Base-by-base conservation (phyloP, 2,329 filamentous ascomycete genomes). In the Talaromyces sp. region DNA sequence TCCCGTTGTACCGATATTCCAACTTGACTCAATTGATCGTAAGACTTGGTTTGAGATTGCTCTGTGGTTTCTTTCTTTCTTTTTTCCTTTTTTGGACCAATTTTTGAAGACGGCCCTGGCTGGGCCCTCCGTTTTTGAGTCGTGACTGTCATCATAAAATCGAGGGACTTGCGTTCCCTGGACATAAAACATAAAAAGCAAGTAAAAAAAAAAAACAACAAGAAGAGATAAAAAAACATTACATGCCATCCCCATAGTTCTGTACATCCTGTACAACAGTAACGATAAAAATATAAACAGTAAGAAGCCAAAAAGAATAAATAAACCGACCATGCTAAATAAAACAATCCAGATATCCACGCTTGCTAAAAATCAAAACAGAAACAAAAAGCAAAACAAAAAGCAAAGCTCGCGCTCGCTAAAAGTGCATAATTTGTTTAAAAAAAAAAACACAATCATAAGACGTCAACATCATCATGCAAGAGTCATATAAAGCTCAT, bases 391-490 rank as follows among this genome's bases (percentile, higher is more conserved):
- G 10, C 36, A 30, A 55, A 49, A 2, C 47, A 52, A 55, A 55
- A n/a, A 36, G 19, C 54, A 25, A 56, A 36, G 44, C 44, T 47
- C 19, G 55, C 57, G 55, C 56, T 59, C 49, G 61, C 61, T 62
- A 59, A 62, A 61, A 62, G 49, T 62, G 56, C 60, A 54, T 22
- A 58, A 47, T 13, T 27, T 22, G 22, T 44, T 33, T n/a, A 54
- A 22, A 33, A 53, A 62, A n/a, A 56, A 19, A 49, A 32, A 15
- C 39, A 22, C 33, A 59, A 59, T 39, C 19, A 51, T 22, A 57
- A 59, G 25, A 49, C 55, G 59, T 44, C 17, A 49, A 13, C 32
- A 39, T 59, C 59, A 63, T 61, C 59, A 57, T 62, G 58, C 33
- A 63, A 62, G 56, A 47, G 36, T 51, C 56, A 61, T 54, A 53